A percentile compares a stretch with the other conserved stretches of the same genome.
Evolutionary conservation across 1,284 basidiomycete genomes (phyloP).

Genomic region (Naganishia sp.): DNA sequence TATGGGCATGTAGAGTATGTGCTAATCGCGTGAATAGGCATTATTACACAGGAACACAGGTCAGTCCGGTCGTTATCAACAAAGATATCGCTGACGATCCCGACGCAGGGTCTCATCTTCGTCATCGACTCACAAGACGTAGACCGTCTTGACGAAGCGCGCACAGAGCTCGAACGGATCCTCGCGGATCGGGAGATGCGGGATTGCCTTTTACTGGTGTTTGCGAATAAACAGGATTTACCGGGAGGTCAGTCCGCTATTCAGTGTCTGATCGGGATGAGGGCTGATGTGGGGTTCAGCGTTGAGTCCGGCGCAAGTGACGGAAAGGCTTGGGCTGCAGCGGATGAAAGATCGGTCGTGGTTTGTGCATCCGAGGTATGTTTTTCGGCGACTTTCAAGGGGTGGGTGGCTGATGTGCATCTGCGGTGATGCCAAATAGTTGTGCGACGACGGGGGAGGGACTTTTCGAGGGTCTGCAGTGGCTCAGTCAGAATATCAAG

Average conservation of each 20-base stretch:
- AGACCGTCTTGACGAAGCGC: conserved; percentile 94
- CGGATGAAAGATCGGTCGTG: conserved; percentile 95
- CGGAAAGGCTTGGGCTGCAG: conserved; percentile 93
- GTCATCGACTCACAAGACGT: conserved; percentile 76
- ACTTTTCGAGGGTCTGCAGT: conserved; percentile 91
- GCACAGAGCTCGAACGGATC: conserved; percentile 94
- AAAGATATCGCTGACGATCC: background rate
- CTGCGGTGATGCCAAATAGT: conserved; percentile 58
- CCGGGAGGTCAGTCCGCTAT: conserved; percentile 73
- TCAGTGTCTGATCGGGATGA: too few species aligned
- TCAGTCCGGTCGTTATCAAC: conserved; percentile 24
- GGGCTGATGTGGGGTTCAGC: conserved; percentile 57
- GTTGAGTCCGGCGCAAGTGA: conserved; percentile 98
- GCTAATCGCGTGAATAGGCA: conserved; percentile 56
- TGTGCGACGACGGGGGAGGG: conserved; percentile 96
- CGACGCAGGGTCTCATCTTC: conserved; percentile 61
- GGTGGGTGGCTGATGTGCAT: background rate
- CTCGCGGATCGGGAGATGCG: conserved; percentile 98
- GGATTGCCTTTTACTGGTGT: conserved; percentile 92
- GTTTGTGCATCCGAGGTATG: conserved; percentile 97
- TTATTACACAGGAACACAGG: conserved; percentile 70
- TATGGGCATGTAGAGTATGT: too few species aligned
- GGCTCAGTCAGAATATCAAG: conserved; percentile 95
- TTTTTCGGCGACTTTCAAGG: conserved; percentile 11
- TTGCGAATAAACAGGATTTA: conserved; percentile 99